Evolutionary conservation across 1,284 basidiomycete species (phyloP).

Genomic region (Ustilago shanxiensis): DNA sequence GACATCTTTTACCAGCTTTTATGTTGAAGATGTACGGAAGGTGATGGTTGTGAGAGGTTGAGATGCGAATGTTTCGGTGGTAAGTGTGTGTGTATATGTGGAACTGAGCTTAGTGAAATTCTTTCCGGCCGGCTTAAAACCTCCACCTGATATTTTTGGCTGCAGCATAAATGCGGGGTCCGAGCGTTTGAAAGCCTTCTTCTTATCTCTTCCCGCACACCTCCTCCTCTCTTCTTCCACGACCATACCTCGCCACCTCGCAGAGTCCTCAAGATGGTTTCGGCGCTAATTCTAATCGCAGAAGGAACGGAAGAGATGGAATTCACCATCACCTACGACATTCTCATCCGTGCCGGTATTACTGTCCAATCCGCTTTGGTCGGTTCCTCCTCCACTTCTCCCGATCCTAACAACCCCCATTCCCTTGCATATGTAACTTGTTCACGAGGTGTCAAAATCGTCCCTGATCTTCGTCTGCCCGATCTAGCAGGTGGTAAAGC

Average conservation of each 20-base stretch:
- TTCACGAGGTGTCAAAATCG: slow-evolving; percentile 63
- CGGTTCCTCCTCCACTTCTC: slow-evolving; percentile 33
- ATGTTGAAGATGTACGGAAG: no score
- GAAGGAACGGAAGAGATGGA: slow-evolving; percentile 82
- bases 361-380: slow-evolving; percentile 49
- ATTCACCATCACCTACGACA: slow-evolving; percentile 64
- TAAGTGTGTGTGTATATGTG: not conserved
- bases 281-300: slow-evolving; percentile 77
- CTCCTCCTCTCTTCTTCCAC: not conserved
- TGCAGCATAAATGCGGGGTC: not conserved
- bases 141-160: not conserved
- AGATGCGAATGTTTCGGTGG: not conserved
- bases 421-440: slow-evolving; percentile 43
- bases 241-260: not conserved
- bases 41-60: no score
- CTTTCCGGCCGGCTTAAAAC: not conserved
- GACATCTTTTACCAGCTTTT: no score
- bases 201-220: not conserved
- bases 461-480: slow-evolving; percentile 58
- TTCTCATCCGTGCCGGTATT: slow-evolving; percentile 63
- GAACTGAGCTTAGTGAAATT: not conserved
- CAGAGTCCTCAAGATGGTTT: slow-evolving; percentile 9
- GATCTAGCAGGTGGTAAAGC: slow-evolving; percentile 44
- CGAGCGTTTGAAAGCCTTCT: no score
- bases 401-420: slow-evolving; percentile 33